These are phyloP conservation scores for Aspergillus amoenus DNA, from an alignment of 2,329 filamentous ascomycete genomes.

Conservation along the genomic window DNA sequence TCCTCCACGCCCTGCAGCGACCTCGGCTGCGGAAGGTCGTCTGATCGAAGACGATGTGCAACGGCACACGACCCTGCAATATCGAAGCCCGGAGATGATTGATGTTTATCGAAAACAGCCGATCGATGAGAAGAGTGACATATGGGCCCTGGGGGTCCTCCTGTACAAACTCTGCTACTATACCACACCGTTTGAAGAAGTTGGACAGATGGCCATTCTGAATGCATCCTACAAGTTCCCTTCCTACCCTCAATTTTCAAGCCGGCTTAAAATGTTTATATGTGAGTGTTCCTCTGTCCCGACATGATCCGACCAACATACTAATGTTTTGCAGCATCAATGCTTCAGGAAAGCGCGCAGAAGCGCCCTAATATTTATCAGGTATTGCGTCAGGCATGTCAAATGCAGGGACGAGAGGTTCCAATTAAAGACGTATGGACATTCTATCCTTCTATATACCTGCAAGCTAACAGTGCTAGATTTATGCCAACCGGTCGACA, in stretches of 20 bases:
- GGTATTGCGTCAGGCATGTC: constrained; percentile 80
- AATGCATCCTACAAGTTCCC: constrained; percentile 95
- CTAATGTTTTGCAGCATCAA: constrained; percentile 57
- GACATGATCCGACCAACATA: constrained; percentile 15
- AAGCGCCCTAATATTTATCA: constrained; percentile 90
- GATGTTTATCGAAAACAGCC: constrained; percentile 96
- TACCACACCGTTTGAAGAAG: constrained; percentile 96
- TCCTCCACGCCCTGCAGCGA: constrained; percentile 77
- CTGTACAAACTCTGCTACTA: constrained; percentile 99
- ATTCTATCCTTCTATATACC: not conserved
- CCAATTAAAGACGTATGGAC: constrained; percentile 80
- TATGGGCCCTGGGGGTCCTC: constrained; percentile 93
- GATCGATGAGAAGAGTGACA: constrained; percentile 98
- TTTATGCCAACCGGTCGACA: constrained; percentile 65
- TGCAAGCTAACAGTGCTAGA: constrained; percentile 48
- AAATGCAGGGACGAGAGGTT: constrained; percentile 82
- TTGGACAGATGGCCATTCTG: constrained; percentile 93
- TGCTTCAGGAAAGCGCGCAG: constrained; percentile 82
- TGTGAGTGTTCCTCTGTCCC: constrained; percentile 52
- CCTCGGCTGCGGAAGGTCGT: constrained; percentile 82
- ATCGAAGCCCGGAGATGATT: constrained; percentile 97
- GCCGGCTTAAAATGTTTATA: constrained; percentile 84
- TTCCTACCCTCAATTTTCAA: constrained; percentile 82
- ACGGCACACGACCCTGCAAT: constrained; percentile 94
- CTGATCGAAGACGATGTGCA: constrained; percentile 96